Percentiles rank a stretch among this genome's conserved stretches.
Evolutionary conservation across 176 grass and related monocot species (phyloP).

Genomic region (Areca catechu): DNA sequence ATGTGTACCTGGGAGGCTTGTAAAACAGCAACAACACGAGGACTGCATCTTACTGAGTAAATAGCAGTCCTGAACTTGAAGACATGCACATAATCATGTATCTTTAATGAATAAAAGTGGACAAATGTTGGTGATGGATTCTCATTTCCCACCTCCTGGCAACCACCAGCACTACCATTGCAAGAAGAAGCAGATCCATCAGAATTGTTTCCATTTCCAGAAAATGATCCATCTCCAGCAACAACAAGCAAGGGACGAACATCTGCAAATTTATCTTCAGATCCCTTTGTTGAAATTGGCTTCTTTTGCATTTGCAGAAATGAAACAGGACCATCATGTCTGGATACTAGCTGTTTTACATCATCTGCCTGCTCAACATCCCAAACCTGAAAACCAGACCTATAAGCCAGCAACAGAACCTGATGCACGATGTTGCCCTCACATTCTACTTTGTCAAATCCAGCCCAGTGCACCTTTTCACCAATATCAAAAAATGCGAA

Average conservation of each 20-base stretch:
- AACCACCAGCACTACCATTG: conserved; percentile 40
- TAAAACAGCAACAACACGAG: conserved; percentile 71
- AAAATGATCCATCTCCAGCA: conserved; percentile 35
- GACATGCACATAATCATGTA: conserved; percentile 62
- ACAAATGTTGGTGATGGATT: conserved; percentile 35
- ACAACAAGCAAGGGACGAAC: conserved; percentile 64
- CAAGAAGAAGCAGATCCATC: conserved; percentile 32
- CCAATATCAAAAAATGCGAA: conserved; percentile 8
- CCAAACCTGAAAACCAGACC: conserved; percentile 96
- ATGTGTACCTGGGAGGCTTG: conserved; percentile 70
- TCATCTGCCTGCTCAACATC: conserved; percentile 89
- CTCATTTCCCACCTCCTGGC: conserved; percentile 37
- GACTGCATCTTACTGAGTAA: conserved; percentile 72
- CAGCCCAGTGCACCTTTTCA: conserved; percentile 82
- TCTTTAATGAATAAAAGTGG: conserved; percentile 77
- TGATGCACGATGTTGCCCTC: conserved; percentile 32
- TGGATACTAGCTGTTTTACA: conserved; percentile 77
- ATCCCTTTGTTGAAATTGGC: conserved; percentile 33
- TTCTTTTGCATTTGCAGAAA: conserved; percentile 93
- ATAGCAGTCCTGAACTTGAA: conserved; percentile 74
- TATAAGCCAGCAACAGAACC: conserved; percentile 70
- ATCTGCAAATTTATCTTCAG: conserved; percentile 64
- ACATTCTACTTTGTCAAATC: conserved; percentile 77
- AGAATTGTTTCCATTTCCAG: conserved; percentile 37
- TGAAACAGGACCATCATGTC: conserved; percentile 55